Evolutionary conservation across 306 rosid genomes (phyloP).

Genomic region (Fagus sylvatica): DNA sequence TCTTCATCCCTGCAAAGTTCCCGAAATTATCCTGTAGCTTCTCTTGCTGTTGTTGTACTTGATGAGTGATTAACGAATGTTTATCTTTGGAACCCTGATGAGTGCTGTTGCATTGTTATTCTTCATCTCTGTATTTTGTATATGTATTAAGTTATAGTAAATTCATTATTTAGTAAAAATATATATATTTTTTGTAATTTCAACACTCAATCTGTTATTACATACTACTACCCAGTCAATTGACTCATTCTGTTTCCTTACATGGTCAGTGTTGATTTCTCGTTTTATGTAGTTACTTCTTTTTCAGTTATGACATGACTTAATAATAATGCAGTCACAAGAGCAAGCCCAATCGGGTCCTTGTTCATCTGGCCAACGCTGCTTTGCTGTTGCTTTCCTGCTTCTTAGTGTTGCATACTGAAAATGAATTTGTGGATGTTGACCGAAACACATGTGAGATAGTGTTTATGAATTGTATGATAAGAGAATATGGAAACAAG

Average conservation of each 20-base stretch:
- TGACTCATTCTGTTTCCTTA: neutral
- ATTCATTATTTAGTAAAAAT: neutral
- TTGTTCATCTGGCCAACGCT: neutral
- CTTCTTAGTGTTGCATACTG: neutral
- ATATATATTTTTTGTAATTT: neutral
- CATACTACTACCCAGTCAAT: neutral
- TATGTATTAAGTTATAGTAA: neutral
- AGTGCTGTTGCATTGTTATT: neutral
- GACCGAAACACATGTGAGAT: neutral
- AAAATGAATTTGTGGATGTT: neutral
- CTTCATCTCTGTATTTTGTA: constrained; percentile 1
- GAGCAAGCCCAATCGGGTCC: neutral
- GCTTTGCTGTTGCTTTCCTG: constrained; percentile 1
- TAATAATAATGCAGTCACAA: neutral
- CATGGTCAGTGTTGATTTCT: neutral
- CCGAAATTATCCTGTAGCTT: constrained; percentile 5
- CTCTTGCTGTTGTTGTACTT: neutral
- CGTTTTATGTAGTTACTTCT: neutral
- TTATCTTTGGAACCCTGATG: constrained; percentile 6
- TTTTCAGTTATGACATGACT: neutral
- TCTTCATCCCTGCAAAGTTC: neutral
- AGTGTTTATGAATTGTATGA: neutral
- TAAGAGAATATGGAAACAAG: neutral
- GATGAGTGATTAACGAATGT: neutral
- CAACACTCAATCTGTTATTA: neutral